Percentiles rank a stretch among this genome's conserved stretches.
Conservation (phyloP, 1,139 yeast genomes). For the Geotrichum phurueaensis region DNA sequence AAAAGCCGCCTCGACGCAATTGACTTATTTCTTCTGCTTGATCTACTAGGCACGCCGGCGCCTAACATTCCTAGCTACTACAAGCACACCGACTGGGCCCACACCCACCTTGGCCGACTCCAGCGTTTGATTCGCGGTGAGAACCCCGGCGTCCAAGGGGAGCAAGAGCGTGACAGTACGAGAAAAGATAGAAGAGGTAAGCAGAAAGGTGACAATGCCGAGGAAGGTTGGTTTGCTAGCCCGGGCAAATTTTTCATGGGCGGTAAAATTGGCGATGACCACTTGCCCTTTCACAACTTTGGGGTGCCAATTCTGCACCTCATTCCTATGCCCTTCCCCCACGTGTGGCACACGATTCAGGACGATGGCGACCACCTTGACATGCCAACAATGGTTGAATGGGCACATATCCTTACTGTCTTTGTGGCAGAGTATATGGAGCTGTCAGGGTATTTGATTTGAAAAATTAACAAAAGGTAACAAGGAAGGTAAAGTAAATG, state of each 20-base stretch:
- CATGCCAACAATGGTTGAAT: constrained; percentile 33
- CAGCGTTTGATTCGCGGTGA: constrained; percentile 22
- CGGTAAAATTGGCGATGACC: constrained; percentile 41
- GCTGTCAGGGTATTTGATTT: constrained; percentile 21
- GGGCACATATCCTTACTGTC: constrained; percentile 34
- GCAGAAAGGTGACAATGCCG: not conserved
- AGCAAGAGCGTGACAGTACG: not conserved
- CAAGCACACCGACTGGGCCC: constrained; percentile 39
- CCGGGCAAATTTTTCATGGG: constrained; percentile 35
- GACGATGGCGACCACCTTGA: constrained; percentile 39
- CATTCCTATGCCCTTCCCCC: constrained; percentile 48
- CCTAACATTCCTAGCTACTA: constrained; percentile 44
- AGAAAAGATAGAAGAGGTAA: too few relatives aligned
- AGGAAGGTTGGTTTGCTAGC: constrained; percentile 14
- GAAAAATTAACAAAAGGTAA: too few relatives aligned
- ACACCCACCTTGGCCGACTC: constrained; percentile 34
- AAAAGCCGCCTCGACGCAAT: constrained; percentile 31
- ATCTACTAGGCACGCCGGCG: constrained; percentile 42
- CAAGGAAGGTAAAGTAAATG: not conserved
- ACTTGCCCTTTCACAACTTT: constrained; percentile 43
- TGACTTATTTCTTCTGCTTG: constrained; percentile 45
- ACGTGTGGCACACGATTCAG: constrained; percentile 45
- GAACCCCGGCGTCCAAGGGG: not conserved
- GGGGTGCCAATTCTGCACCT: constrained; percentile 48
- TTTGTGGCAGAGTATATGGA: constrained; percentile 37